These are phyloP conservation scores for Sabuloglossum arenarium DNA, from an alignment of 495 filamentous ascomycete genomes.

Conservation along the genomic window DNA sequence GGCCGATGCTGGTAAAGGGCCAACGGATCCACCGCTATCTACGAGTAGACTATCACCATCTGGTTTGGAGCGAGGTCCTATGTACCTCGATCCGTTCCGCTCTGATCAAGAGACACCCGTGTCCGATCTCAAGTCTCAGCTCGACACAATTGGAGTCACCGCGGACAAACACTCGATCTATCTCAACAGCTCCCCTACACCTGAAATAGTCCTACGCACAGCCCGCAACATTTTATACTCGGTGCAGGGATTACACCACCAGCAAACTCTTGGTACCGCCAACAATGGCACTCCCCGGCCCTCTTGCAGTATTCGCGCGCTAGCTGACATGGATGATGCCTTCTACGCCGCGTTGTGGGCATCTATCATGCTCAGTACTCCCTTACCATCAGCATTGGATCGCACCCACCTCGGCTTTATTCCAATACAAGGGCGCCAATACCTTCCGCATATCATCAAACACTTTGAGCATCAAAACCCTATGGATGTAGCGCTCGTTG, in stretches of 20 bases:
- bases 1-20: not conserved
- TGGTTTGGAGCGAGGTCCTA: slow-evolving; percentile 20
- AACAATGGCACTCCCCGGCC: not conserved
- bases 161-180: slow-evolving; percentile 29
- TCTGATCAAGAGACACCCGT: slow-evolving; percentile 42
- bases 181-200: slow-evolving; percentile 34
- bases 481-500: slow-evolving; percentile 41
- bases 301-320: slow-evolving; percentile 16
- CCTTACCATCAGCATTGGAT: not conserved
- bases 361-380: slow-evolving; percentile 32
- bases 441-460: slow-evolving; percentile 45
- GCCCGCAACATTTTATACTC: slow-evolving; percentile 62
- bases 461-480: slow-evolving; percentile 40
- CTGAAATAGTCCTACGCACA: slow-evolving; percentile 51
- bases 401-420: slow-evolving; percentile 13
- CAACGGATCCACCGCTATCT: not conserved
- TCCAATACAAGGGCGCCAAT: slow-evolving; percentile 30
- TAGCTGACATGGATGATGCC: slow-evolving; percentile 36
- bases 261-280: not conserved
- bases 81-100: slow-evolving; percentile 74
- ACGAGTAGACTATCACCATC: not conserved
- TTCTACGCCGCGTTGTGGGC: slow-evolving; percentile 67
- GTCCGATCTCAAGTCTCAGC: slow-evolving; percentile 32
- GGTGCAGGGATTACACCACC: slow-evolving; percentile 16
- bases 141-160: slow-evolving; percentile 41